Evolutionary conservation across 2,329 filamentous ascomycete genomes (phyloP).

Genomic region (Emericellopsis atlantica): DNA sequence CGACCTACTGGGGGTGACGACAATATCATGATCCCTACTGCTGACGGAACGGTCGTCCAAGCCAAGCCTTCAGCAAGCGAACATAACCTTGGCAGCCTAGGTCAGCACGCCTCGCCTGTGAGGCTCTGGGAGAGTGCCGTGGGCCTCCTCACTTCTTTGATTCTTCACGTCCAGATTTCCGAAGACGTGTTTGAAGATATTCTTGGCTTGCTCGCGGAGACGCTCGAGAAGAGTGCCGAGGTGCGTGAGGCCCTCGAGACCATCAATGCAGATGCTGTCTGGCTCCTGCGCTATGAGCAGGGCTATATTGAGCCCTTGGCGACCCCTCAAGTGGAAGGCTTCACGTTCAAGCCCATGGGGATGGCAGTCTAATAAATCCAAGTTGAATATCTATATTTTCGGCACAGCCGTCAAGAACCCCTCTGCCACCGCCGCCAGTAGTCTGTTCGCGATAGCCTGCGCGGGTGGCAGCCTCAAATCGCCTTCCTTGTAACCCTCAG

Average conservation of each 20-base stretch:
- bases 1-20: background rate
- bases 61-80: conserved; percentile 5
- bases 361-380: background rate
- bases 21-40: conserved; percentile 19
- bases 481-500: conserved; percentile 61
- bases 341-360: conserved; percentile 16
- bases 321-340: conserved; percentile 28
- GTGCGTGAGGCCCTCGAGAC: conserved; percentile 46
- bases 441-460: conserved; percentile 85
- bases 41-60: conserved; percentile 10
- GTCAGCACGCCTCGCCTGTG: conserved; percentile 46
- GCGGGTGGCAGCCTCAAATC: conserved; percentile 67
- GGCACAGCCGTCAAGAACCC: conserved; percentile 51
- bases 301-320: conserved; percentile 23
- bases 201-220: conserved; percentile 45
- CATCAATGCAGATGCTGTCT: conserved; percentile 65
- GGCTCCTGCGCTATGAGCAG: conserved; percentile 47
- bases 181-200: conserved; percentile 62
- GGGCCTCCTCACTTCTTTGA: conserved; percentile 45
- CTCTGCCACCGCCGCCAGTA: conserved; percentile 67
- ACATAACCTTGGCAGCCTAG: conserved; percentile 25
- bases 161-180: conserved; percentile 49
- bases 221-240: conserved; percentile 28
- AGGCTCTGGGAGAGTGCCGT: conserved; percentile 54
- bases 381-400: conserved; percentile 20